These are phyloP conservation scores for Fusarium penzigii DNA, from an alignment of 2,329 filamentous ascomycete species.

Conservation along the genomic window DNA sequence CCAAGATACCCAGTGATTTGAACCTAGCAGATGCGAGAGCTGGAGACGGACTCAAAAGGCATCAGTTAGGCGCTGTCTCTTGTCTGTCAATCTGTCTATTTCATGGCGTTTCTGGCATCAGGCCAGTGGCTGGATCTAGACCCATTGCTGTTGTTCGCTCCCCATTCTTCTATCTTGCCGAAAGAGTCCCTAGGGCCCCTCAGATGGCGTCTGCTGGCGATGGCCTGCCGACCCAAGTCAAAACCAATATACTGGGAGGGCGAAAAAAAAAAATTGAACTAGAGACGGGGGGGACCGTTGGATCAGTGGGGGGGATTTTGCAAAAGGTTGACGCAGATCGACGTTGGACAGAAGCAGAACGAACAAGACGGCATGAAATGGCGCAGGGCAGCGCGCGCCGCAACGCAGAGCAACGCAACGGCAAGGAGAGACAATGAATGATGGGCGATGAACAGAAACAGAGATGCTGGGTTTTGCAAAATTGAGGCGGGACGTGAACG, in stretches of 20 bases:
- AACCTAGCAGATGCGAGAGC: slow-evolving; percentile 6
- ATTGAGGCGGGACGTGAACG: slow-evolving; percentile 7
- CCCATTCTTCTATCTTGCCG: slow-evolving; percentile 4
- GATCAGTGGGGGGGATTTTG: neutral
- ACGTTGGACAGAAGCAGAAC: neutral
- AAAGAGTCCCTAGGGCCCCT: slow-evolving; percentile 9
- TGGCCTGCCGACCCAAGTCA: neutral
- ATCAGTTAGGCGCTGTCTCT: slow-evolving; percentile 6
- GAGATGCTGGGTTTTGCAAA: neutral
- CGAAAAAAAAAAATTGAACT: no score
- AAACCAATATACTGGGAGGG: no score
- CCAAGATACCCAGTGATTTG: slow-evolving; percentile 1
- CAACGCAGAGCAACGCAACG: neutral
- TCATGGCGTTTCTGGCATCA: slow-evolving; percentile 26
- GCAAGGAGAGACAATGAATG: neutral
- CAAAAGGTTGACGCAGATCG: neutral
- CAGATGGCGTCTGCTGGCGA: slow-evolving; percentile 8
- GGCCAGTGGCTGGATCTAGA: slow-evolving; percentile 30
- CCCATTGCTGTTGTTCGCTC: slow-evolving; percentile 6
- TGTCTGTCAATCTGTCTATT: slow-evolving; percentile 13
- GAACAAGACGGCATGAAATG: neutral
- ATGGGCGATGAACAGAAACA: slow-evolving; percentile 1
- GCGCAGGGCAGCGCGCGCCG: neutral
- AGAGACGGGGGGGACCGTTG: neutral
- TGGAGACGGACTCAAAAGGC: neutral